Evolutionary conservation across 495 filamentous ascomycete species (phyloP).

Genomic region (Articulospora tetracladia): DNA sequence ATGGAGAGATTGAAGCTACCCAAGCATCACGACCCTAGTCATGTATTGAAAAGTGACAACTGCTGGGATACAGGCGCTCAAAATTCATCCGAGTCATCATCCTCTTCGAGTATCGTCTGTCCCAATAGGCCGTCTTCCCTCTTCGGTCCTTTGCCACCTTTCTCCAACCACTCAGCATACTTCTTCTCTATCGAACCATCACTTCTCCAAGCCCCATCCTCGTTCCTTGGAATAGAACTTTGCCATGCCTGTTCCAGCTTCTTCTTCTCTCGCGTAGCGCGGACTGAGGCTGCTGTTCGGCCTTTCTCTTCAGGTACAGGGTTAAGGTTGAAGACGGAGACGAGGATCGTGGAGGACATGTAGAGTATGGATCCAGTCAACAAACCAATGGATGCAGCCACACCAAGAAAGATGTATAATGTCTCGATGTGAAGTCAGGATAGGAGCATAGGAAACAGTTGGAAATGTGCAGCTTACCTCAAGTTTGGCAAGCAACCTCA

Average conservation of each 20-base stretch:
- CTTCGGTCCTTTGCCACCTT: constrained; percentile 28
- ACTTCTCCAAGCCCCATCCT: constrained; percentile 8
- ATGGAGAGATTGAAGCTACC: constrained; percentile 67
- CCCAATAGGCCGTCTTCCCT: constrained; percentile 37
- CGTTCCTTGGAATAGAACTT: constrained; percentile 7
- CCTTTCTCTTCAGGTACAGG: constrained; percentile 15
- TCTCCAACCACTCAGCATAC: constrained; percentile 35
- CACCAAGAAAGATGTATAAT: constrained; percentile 60
- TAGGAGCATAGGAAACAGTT: constrained; percentile 24
- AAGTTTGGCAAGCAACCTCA: constrained; percentile 50
- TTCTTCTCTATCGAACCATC: constrained; percentile 14
- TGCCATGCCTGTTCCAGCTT: constrained; percentile 21
- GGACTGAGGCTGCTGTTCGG: constrained; percentile 21
- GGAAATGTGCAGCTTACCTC: constrained; percentile 54
- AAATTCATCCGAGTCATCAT: constrained; percentile 33
- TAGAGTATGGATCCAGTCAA: constrained; percentile 46
- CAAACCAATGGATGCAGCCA: constrained; percentile 54
- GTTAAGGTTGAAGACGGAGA: constrained; percentile 34
- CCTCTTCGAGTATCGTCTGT: constrained; percentile 66
- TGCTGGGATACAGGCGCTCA: background rate
- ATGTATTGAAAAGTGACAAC: background rate
- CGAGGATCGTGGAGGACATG: constrained; percentile 35
- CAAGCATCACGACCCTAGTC: too few relatives aligned
- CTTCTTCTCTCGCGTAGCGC: constrained; percentile 19
- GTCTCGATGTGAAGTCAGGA: constrained; percentile 40